Conservation (phyloP, 345 rosid genomes). For the Salix purpurea region DNA sequence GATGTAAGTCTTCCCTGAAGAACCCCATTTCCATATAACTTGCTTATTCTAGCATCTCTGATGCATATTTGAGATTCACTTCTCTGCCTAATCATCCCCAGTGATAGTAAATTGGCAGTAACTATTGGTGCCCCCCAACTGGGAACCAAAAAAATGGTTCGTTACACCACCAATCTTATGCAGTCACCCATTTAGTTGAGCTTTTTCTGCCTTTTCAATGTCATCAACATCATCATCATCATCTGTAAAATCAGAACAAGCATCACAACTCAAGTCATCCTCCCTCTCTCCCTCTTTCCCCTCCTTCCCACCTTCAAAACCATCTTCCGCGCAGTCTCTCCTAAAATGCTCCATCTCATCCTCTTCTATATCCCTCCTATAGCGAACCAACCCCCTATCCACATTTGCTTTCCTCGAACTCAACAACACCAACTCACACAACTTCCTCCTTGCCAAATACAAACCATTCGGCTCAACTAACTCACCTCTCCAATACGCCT, state of each 20-base stretch:
- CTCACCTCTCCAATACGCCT: conserved; percentile 77
- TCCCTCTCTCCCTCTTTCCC: conserved; percentile 2
- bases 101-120: neutral
- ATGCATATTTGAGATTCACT: neutral
- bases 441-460: conserved; percentile 75
- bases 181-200: conserved; percentile 9
- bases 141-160: neutral
- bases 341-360: conserved; percentile 33
- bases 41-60: neutral
- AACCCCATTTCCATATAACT: neutral
- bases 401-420: conserved; percentile 68
- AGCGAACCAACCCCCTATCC: conserved; percentile 62
- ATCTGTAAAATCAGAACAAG: conserved; percentile 19
- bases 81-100: neutral
- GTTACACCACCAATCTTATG: neutral
- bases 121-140: neutral
- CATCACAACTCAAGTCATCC: conserved; percentile 20
- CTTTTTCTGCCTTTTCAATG: conserved; percentile 15
- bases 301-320: conserved; percentile 8
- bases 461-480: conserved; percentile 70
- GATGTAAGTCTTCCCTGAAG: neutral
- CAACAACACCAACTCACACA: conserved; percentile 69
- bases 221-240: conserved; percentile 19
- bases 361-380: conserved; percentile 38
- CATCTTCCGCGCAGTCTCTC: conserved; percentile 22